Evolutionary conservation across 73 alveolate species (phyloP).

Genomic region (Tetrahymena borealis): DNA sequence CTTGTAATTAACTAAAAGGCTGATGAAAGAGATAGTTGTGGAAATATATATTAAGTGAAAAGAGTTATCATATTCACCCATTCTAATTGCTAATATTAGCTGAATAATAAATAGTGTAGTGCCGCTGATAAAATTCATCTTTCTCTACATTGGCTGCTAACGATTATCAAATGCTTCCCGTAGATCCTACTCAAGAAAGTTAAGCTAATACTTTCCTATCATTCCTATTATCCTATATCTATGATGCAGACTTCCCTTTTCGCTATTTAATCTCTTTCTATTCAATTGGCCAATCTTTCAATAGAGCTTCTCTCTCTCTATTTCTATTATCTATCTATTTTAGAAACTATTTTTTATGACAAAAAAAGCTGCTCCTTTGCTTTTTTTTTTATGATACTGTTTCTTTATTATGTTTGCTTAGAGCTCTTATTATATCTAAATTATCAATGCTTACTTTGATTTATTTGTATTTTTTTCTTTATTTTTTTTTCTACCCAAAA

Average conservation of each 20-base stretch:
- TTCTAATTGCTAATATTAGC: background rate
- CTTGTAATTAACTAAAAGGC: background rate
- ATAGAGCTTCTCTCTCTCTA: too few species aligned
- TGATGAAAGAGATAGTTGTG: background rate
- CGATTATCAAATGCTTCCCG: background rate
- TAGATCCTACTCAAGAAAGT: background rate
- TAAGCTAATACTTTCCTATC: background rate
- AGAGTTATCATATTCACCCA: background rate
- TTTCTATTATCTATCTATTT: too few species aligned
- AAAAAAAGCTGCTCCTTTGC: too few species aligned
- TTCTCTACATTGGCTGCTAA: background rate
- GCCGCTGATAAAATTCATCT: background rate
- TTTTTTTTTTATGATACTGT: too few species aligned
- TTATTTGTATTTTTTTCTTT: too few species aligned
- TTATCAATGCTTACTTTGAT: too few species aligned
- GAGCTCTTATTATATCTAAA: too few species aligned
- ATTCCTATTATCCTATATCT: background rate
- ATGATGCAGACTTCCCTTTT: background rate
- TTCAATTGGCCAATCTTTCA: too few species aligned
- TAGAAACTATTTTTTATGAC: too few species aligned
- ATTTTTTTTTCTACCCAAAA: too few species aligned
- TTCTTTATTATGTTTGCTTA: too few species aligned
- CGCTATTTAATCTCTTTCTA: background rate
- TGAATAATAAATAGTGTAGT: background rate
- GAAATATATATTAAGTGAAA: background rate